Conservation (phyloP, 331 rosid species). For the Telfairia occidentalis region DNA sequence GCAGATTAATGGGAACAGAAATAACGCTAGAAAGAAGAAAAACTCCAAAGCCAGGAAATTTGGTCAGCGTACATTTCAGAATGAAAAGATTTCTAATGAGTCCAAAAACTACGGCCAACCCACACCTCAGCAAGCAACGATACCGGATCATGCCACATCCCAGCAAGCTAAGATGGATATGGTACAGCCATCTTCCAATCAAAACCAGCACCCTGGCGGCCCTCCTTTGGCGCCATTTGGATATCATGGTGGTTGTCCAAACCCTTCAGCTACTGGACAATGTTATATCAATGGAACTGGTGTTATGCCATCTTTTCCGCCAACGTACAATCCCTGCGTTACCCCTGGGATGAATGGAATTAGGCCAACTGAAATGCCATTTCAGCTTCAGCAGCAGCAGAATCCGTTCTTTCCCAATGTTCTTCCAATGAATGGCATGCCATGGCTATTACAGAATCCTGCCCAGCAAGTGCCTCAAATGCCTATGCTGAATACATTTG, state of each 20-base stretch:
- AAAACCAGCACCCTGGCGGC: conserved; percentile 10
- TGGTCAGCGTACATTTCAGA: background rate
- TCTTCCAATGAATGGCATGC: conserved; percentile 32
- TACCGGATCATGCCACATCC: conserved; percentile 3
- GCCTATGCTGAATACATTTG: conserved; percentile 30
- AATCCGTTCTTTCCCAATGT: conserved; percentile 32
- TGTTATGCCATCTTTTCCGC: conserved; percentile 32
- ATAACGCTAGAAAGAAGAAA: conserved; percentile 32
- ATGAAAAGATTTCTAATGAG: background rate
- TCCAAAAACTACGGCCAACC: background rate
- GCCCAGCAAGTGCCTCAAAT: conserved; percentile 34
- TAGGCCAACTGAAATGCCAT: conserved; percentile 46
- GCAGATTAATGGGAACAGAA: conserved; percentile 35
- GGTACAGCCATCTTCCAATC: conserved; percentile 18
- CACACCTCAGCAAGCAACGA: background rate
- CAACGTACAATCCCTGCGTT: conserved; percentile 18
- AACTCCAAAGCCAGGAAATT: conserved; percentile 22
- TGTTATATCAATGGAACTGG: conserved; percentile 21
- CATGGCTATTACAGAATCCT: conserved; percentile 42
- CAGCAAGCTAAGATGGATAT: conserved; percentile 14
- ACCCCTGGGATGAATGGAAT: conserved; percentile 27
- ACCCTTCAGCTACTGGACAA: conserved; percentile 32
- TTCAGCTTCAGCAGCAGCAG: conserved; percentile 35
- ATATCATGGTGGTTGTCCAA: conserved; percentile 18
- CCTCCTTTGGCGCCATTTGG: conserved; percentile 28